These are phyloP conservation scores for Nakataea oryzae DNA, from an alignment of 2,329 filamentous ascomycete species.

Conservation along the genomic window DNA sequence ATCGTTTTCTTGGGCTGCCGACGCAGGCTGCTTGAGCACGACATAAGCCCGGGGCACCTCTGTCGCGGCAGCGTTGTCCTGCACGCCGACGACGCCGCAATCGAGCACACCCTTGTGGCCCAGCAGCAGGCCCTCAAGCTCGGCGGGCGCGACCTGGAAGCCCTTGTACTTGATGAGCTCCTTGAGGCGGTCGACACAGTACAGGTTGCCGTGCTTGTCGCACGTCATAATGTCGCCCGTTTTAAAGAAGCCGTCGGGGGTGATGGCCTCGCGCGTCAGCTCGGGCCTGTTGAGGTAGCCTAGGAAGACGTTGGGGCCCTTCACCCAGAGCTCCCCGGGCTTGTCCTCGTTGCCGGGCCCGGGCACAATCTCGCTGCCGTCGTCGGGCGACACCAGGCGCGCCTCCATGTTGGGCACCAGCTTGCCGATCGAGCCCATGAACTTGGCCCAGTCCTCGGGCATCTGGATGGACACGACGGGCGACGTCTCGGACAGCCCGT, in stretches of 20 bases:
- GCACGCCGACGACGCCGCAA: conserved; percentile 52
- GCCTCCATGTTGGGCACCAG: conserved; percentile 71
- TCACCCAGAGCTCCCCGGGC: conserved; percentile 67
- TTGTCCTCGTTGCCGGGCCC: conserved; percentile 39
- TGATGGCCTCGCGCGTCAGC: conserved; percentile 61
- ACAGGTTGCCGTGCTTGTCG: conserved; percentile 71
- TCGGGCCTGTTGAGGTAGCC: conserved; percentile 69
- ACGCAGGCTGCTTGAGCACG: conserved; percentile 26
- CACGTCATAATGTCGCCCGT: conserved; percentile 80
- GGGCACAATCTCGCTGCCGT: conserved; percentile 25
- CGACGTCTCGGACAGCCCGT: conserved; percentile 79
- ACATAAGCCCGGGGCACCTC: conserved; percentile 60
- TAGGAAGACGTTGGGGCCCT: conserved; percentile 70
- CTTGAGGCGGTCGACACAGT: conserved; percentile 80
- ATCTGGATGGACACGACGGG: conserved; percentile 67
- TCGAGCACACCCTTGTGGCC: conserved; percentile 37
- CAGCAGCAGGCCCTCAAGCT: conserved; percentile 42
- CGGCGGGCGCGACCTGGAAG: conserved; percentile 60
- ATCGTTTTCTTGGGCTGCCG: conserved; percentile 11
- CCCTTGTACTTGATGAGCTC: conserved; percentile 57
- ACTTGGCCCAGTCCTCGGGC: conserved; percentile 65
- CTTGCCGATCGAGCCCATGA: conserved; percentile 68
- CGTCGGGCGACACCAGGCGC: conserved; percentile 53
- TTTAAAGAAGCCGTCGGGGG: conserved; percentile 65
- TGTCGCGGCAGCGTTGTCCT: conserved; percentile 49